Evolutionary conservation across 2,329 filamentous ascomycete genomes (phyloP).

Genomic region (Colletotrichum costaricense): DNA sequence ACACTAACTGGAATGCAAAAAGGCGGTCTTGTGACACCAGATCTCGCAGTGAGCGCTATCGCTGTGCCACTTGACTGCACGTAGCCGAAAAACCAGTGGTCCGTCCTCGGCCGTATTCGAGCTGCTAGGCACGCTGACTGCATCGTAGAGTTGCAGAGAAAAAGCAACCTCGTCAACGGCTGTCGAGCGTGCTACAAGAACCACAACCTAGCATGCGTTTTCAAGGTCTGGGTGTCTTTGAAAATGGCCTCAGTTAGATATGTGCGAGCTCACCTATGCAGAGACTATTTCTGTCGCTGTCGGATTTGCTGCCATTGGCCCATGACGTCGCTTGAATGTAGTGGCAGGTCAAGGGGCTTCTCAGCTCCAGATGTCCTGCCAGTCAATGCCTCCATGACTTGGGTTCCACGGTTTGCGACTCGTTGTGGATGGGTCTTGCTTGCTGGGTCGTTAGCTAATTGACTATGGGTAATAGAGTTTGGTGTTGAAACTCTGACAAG

Average conservation of each 20-base stretch:
- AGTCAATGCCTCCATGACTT: conserved; percentile 9
- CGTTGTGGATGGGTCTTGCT: background rate
- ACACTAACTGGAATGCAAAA: background rate
- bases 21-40: conserved; percentile 17
- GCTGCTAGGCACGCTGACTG: conserved; percentile 18
- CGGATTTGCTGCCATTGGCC: conserved; percentile 8
- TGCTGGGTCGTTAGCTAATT: background rate
- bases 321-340: conserved; percentile 19
- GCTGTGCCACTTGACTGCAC: conserved; percentile 25
- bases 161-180: background rate
- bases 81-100: conserved; percentile 4
- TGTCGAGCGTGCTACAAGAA: background rate
- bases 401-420: conserved; percentile 11
- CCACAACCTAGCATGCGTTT: background rate
- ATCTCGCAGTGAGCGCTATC: conserved; percentile 14
- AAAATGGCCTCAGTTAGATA: conserved; percentile 14
- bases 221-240: background rate
- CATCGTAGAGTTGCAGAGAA: conserved; percentile 9
- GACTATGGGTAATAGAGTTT: conserved; percentile 25
- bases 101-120: conserved; percentile 15
- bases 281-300: conserved; percentile 18
- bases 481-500: conserved; percentile 32
- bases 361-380: conserved; percentile 9
- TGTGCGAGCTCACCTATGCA: background rate
- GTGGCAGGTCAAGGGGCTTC: conserved; percentile 6